A percentile compares a stretch with the other conserved stretches of the same genome.
Evolutionary conservation across 805 yeast species (phyloP).

Genomic region (Metschnikowia lachancei): DNA sequence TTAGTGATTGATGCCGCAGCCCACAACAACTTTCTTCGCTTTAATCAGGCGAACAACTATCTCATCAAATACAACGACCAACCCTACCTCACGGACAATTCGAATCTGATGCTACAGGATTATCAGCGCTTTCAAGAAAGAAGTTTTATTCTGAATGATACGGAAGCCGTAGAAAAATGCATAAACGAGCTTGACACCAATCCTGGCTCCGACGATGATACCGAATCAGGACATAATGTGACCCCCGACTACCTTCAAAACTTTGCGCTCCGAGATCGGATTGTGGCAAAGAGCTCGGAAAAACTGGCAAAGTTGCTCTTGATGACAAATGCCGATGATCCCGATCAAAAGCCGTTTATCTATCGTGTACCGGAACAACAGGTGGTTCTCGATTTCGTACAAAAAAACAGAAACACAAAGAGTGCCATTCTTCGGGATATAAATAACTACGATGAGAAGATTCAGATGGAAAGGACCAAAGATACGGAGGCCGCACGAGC

Average conservation of each 20-base stretch:
- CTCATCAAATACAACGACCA: constrained; percentile 35
- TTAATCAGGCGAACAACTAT: constrained; percentile 30
- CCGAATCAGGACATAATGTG: constrained; percentile 27
- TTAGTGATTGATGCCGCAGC: constrained; percentile 51
- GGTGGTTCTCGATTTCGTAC: constrained; percentile 65
- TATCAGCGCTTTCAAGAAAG: constrained; percentile 29
- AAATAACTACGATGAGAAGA: constrained; percentile 24
- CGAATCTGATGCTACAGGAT: constrained; percentile 27
- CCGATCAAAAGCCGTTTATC: constrained; percentile 42
- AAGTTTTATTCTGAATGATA: constrained; percentile 21
- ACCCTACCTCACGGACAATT: constrained; percentile 25
- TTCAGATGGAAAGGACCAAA: constrained; percentile 2
- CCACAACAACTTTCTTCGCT: constrained; percentile 32
- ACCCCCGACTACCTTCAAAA: constrained; percentile 38
- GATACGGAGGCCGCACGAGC: constrained; percentile 13
- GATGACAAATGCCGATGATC: constrained; percentile 20
- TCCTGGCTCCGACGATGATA: constrained; percentile 24
- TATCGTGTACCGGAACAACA: constrained; percentile 68
- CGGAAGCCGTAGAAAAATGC: constrained; percentile 9
- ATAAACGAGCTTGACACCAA: constrained; percentile 32
- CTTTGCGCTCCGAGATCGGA: constrained; percentile 31
- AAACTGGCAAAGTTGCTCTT: constrained; percentile 14
- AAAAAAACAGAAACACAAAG: constrained; percentile 22
- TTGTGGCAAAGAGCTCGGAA: constrained; percentile 29
- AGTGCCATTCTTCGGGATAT: constrained; percentile 23